Conservation (phyloP, 2,329 filamentous ascomycete species). For the Anthostomella pinea region DNA sequence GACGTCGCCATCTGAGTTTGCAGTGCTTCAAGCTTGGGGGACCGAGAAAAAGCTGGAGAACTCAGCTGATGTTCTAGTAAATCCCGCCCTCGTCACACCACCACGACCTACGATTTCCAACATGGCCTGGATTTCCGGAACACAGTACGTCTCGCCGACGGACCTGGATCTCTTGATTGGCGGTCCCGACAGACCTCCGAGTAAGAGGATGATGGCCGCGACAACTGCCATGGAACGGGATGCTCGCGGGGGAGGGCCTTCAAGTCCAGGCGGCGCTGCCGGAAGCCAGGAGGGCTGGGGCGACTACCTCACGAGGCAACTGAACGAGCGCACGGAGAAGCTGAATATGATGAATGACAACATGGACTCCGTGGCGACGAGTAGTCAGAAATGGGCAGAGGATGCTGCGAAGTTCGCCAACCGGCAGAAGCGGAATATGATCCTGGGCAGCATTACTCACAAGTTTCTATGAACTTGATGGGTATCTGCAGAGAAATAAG, state of each 20-base stretch:
- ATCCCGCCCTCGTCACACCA: conserved; percentile 70
- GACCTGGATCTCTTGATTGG: conserved; percentile 92
- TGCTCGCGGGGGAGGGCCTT: conserved; percentile 37
- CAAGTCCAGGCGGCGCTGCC: conserved; percentile 34
- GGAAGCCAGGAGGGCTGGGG: conserved; percentile 61
- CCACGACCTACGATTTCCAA: conserved; percentile 91
- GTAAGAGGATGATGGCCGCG: conserved; percentile 83
- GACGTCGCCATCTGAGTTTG: conserved; percentile 83
- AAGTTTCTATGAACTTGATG: conserved; percentile 44
- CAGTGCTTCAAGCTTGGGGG: conserved; percentile 82
- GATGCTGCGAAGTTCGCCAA: conserved; percentile 85
- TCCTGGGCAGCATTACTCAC: conserved; percentile 67
- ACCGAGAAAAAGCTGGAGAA: conserved; percentile 62
- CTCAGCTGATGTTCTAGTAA: conserved; percentile 71
- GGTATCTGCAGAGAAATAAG: conserved; percentile 1
- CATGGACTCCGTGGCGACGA: conserved; percentile 79
- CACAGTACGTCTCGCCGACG: conserved; percentile 80
- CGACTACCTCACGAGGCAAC: conserved; percentile 79
- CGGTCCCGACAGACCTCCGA: conserved; percentile 81
- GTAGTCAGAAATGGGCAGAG: conserved; percentile 78
- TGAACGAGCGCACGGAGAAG: conserved; percentile 89
- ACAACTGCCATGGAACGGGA: conserved; percentile 71
- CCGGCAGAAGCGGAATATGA: conserved; percentile 81
- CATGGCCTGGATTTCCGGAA: conserved; percentile 94
- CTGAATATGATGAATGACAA: conserved; percentile 78